phyloP scores from a whole-genome alignment of 176 grass and related monocot genomes.

The Carex littledalei region DNA sequence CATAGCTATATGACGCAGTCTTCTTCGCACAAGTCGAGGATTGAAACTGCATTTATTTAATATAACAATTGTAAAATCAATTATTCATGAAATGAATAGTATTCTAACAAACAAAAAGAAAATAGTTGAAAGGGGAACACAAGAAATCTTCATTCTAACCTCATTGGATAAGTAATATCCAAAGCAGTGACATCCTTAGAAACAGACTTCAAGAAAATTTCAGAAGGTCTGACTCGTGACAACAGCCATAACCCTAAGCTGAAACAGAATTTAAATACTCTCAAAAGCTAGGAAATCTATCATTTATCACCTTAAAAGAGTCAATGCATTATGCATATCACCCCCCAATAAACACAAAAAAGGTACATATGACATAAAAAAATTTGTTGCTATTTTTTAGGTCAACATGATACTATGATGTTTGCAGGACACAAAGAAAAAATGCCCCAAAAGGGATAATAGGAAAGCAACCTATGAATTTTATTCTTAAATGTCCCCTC shows the following conservation, averaged over 20 bases:
- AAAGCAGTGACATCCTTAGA: slow-evolving; percentile 66
- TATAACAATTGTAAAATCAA: background rate
- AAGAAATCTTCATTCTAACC: slow-evolving; percentile 30
- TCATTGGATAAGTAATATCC: slow-evolving; percentile 67
- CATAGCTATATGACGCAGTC: slow-evolving; percentile 77
- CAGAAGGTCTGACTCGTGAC: slow-evolving; percentile 70
- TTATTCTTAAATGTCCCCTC: slow-evolving; percentile 73
- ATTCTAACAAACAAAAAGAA: slow-evolving; percentile 5
- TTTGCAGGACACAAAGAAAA: background rate
- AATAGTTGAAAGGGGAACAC: background rate
- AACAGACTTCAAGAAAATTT: slow-evolving; percentile 82
- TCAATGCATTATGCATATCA: background rate
- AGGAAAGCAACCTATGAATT: slow-evolving; percentile 52
- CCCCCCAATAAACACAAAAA: background rate
- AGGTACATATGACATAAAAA: background rate
- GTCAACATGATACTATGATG: background rate
- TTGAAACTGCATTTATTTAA: slow-evolving; percentile 61
- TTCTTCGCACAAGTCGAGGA: slow-evolving; percentile 80
- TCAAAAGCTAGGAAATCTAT: background rate
- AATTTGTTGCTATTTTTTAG: too few relatives aligned
- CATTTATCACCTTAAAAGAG: background rate
- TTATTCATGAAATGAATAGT: slow-evolving; percentile 1
- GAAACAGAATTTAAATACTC: slow-evolving; percentile 12
- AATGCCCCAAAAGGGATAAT: slow-evolving; percentile 3
- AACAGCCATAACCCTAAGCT: slow-evolving; percentile 80